Base-by-base conservation (phyloP, 2,329 filamentous ascomycete species). In the Scopulariopsis brevicaulis region DNA sequence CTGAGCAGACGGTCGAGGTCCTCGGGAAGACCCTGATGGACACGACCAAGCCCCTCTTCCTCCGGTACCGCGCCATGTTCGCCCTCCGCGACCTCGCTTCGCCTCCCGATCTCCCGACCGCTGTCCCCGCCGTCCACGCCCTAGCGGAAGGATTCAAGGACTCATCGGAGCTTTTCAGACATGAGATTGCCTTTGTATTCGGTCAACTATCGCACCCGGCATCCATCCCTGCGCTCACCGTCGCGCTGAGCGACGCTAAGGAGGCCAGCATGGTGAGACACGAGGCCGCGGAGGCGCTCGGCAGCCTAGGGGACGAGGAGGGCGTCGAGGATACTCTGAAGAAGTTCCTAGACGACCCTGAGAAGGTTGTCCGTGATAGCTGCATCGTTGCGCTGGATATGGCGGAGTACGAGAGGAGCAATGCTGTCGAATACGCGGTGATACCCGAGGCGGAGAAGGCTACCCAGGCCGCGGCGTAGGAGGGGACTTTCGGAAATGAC, bases 101-200 rank as follows among this genome's bases (percentile, higher is more conserved):
- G 4, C 94, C 94, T 18, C 92, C 93, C 11, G 88, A 96, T 68
- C 84, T 95, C 51, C 89, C 91, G 1, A 96, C 92, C 1, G 92
- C 93, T 7, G 82, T 90, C 18, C 87, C 89, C n/a, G 93, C 94
- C 20, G 82, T 99, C 57, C 81, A 87, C 52, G 89, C 92, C 12
- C 82, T 99, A 53, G 90, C 94, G 53, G 86, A 85, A 68, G 94
- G 94, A 18, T 85, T 99, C 65, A 78, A 79, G 35, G 94, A 99
- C 70, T 79, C 85, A 20, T 96, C 92, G 54, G 92, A 92, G 5
- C 83, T 99, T 8, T 97, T 99, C 80, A 86, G 94, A 64, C 94
- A 99, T 74, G 94, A 99, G 70, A 91, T 99, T 63, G 94, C 94
- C 15, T 99, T 99, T 70, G 94, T 99, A 15, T 99, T 99, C 65